Base-by-base conservation (phyloP, 2,329 filamentous ascomycete species). In the Arthrobotrys sinensis region DNA sequence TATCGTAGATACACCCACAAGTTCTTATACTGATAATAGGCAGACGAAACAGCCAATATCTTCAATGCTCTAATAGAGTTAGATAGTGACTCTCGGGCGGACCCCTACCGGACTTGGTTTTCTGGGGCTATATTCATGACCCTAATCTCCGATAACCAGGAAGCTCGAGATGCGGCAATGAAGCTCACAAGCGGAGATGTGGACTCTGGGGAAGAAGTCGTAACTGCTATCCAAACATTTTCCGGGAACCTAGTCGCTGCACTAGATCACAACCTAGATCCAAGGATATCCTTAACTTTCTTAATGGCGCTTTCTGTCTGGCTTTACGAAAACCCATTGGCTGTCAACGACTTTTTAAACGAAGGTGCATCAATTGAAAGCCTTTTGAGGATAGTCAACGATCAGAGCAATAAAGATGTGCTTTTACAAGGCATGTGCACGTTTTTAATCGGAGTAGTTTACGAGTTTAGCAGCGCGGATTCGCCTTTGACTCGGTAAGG, bases 401-500 rank as follows among this genome's bases (percentile, higher is more conserved):
- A 91, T 77, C 85, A 88, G 80, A 82, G 86, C 82, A 85, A 88
- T 32, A 89, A 89, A 11, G 90, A 90, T 76, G 86, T 89, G 19
- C 86, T 97, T 36, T 87, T 95, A 12, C 92, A 93, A 80, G 96
- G 96, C 1, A 87, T 99, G 11, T 93, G 92, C 83, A 92, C 94
- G 14, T 90, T 94, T 83, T 86, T 99, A 0, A 87, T 98, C 0
- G 96, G 95, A 8, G 91, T 96, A 19, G 88, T 96, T 3, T 99
- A 98, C 83, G 96, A 99, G 82, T 99, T 98, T 82, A 98, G 95
- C 8, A 97, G 95, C 0, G 97, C 97, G 83, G 96, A 99, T 84
- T 98, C 95, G 0, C 93, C 96, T 0, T 91, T 99, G 64, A 89
- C 95, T 4, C 89, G 80, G 80, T 81, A 80, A 46, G 45, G 38